phyloP scores from a whole-genome alignment of 345 rosid genomes.

The Moricandia moricandioides region DNA sequence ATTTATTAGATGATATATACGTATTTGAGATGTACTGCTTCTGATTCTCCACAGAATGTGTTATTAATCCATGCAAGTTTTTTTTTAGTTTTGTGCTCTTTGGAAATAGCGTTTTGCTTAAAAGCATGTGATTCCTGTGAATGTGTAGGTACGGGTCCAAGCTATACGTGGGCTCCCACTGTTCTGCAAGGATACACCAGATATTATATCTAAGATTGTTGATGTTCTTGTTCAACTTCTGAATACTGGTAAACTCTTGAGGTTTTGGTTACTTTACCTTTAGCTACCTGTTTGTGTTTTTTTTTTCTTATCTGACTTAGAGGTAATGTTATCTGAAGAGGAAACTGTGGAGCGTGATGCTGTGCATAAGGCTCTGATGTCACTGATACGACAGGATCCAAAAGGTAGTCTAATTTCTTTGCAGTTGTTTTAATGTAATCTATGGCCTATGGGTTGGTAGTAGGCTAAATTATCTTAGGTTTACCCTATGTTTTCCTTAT shows the following conservation, averaged over 20 bases:
- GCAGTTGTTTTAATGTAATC: background rate
- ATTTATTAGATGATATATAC: too few species aligned
- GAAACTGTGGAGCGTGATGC: conserved; percentile 96
- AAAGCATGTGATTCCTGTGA: background rate
- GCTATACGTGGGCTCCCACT: conserved; percentile 94
- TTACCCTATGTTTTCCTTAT: background rate
- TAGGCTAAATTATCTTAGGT: background rate
- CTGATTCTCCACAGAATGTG: background rate
- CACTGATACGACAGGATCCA: conserved; percentile 90
- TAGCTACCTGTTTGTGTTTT: background rate
- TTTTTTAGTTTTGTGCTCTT: background rate
- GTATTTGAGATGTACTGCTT: conserved; percentile 1
- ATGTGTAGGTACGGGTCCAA: conserved; percentile 91
- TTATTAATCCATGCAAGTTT: background rate
- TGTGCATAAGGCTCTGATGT: conserved; percentile 94
- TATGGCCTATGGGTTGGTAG: background rate
- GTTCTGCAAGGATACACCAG: conserved; percentile 90
- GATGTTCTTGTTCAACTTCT: conserved; percentile 87
- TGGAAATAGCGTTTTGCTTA: background rate
- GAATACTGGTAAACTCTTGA: conserved; percentile 55
- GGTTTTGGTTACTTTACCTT: conserved; percentile 1
- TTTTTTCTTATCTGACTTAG: background rate
- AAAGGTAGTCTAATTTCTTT: conserved; percentile 63
- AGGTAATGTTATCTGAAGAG: conserved; percentile 46
- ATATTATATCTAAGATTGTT: conserved; percentile 71